A percentile compares a stretch with the other conserved stretches of the same genome.
Conservation (phyloP, 1,139 yeast genomes). For the Blastobotrys petasosporus region DNA sequence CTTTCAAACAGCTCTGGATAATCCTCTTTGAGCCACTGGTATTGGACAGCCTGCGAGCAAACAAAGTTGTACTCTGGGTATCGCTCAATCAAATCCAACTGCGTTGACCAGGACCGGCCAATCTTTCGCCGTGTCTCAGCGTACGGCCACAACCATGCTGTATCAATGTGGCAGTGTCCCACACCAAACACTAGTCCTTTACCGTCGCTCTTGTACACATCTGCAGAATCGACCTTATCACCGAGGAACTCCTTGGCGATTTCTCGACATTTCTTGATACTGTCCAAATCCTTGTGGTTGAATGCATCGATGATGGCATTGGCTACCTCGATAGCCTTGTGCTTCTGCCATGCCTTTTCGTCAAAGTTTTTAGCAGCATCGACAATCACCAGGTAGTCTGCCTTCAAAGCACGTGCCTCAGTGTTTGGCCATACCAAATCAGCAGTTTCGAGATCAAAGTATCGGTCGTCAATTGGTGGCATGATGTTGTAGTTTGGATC, state of each 20-base stretch:
- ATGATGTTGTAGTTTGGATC: slow-evolving; percentile 39
- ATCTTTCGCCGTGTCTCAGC: slow-evolving; percentile 87
- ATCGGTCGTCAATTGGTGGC: slow-evolving; percentile 63
- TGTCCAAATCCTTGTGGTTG: slow-evolving; percentile 33
- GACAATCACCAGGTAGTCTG: slow-evolving; percentile 79
- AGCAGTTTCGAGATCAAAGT: slow-evolving; percentile 58
- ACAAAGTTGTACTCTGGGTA: slow-evolving; percentile 90
- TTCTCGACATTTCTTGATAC: slow-evolving; percentile 57
- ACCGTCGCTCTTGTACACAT: slow-evolving; percentile 39
- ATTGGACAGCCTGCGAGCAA: slow-evolving; percentile 92
- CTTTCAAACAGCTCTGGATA: slow-evolving; percentile 70
- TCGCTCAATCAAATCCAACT: slow-evolving; percentile 69
- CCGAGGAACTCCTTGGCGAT: slow-evolving; percentile 67
- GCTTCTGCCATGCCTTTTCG: slow-evolving; percentile 70
- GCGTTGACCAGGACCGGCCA: slow-evolving; percentile 91
- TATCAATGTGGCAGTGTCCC: slow-evolving; percentile 93
- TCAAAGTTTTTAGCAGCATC: slow-evolving; percentile 87
- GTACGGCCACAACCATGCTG: slow-evolving; percentile 97
- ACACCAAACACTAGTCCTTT: slow-evolving; percentile 55
- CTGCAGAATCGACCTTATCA: slow-evolving; percentile 50
- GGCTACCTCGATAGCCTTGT: slow-evolving; percentile 70
- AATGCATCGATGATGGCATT: slow-evolving; percentile 77
- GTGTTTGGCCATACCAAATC: slow-evolving; percentile 80
- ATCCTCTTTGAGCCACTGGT: slow-evolving; percentile 76
- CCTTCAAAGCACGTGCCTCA: slow-evolving; percentile 70